These are phyloP conservation scores for Pisolithus orientalis DNA, from an alignment of 768 basidiomycete species.

Conservation along the genomic window DNA sequence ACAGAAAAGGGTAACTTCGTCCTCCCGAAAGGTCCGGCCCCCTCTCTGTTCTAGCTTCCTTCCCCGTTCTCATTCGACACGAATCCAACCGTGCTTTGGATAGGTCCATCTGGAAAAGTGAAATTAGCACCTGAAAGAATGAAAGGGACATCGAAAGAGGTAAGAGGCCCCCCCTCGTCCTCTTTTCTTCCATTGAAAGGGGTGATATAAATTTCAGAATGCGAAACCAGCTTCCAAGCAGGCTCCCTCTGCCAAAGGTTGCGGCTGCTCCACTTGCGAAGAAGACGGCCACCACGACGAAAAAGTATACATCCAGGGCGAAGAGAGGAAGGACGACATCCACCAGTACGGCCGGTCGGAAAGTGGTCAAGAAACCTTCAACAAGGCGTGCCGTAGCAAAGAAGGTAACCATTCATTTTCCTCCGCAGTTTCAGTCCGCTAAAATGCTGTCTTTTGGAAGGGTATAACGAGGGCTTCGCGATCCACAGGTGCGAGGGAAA, in stretches of 20 bases:
- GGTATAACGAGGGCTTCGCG: not conserved
- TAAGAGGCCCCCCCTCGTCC: not conserved
- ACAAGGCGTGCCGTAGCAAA: slow-evolving; percentile 3
- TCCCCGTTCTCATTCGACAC: not conserved
- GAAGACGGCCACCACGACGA: slow-evolving; percentile 3
- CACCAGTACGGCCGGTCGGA: slow-evolving; percentile 1
- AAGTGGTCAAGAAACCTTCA: slow-evolving; percentile 3
- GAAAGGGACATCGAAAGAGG: slow-evolving; percentile 12
- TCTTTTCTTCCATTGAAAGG: not conserved
- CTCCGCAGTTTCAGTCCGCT: not conserved
- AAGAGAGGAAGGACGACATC: slow-evolving; percentile 17
- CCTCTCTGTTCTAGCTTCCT: not conserved
- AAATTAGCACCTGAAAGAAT: slow-evolving; percentile 14
- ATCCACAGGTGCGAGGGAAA: not conserved
- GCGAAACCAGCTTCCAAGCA: slow-evolving; percentile 6
- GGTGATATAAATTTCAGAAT: slow-evolving; percentile 4
- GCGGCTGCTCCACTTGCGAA: not conserved
- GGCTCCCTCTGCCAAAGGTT: not conserved
- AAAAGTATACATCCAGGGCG: slow-evolving; percentile 19
- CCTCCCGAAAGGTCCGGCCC: slow-evolving; percentile 46
- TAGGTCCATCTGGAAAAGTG: slow-evolving; percentile 24
- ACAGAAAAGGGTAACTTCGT: slow-evolving; percentile 44
- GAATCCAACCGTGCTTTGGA: not conserved
- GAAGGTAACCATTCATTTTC: slow-evolving; percentile 4
- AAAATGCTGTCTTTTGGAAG: not conserved